phyloP scores from a whole-genome alignment of 495 filamentous ascomycete species.

The Penicillium coprophilum region DNA sequence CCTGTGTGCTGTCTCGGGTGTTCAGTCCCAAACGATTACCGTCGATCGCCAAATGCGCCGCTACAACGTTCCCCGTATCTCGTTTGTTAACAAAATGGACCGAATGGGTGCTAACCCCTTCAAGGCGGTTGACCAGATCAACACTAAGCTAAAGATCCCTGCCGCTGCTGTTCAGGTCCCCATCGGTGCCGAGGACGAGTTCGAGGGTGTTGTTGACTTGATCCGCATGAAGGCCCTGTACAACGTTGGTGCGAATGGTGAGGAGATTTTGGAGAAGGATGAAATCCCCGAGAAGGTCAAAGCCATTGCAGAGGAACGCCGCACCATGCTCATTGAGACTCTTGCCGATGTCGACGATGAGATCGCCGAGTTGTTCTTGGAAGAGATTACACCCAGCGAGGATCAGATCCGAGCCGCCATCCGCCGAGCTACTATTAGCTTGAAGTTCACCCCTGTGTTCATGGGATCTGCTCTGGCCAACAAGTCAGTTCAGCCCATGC shows the following conservation, averaged over 20 bases:
- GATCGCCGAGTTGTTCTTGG: constrained; percentile 94
- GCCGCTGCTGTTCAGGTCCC: constrained; percentile 95
- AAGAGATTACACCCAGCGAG: constrained; percentile 72
- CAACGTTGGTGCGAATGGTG: constrained; percentile 80
- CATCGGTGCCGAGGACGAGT: constrained; percentile 89
- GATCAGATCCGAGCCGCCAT: constrained; percentile 89
- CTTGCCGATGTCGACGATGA: constrained; percentile 97
- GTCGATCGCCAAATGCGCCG: constrained; percentile 98
- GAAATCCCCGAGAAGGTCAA: constrained; percentile 77
- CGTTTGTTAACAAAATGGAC: constrained; percentile 99
- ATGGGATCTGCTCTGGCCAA: constrained; percentile 96
- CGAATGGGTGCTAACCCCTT: constrained; percentile 98
- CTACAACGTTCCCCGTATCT: constrained; percentile 94
- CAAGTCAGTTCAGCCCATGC: constrained; percentile 94
- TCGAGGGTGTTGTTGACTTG: constrained; percentile 92
- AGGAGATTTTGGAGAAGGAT: constrained; percentile 67
- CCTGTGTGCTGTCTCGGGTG: constrained; percentile 93
- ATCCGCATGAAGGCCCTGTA: constrained; percentile 91
- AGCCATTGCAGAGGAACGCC: constrained; percentile 72
- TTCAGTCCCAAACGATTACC: constrained; percentile 97
- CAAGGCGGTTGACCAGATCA: constrained; percentile 97
- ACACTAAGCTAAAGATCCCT: constrained; percentile 85
- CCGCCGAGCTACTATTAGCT: constrained; percentile 77
- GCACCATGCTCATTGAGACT: constrained; percentile 85
- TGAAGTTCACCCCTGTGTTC: constrained; percentile 94